Conservation (phyloP, 2,329 filamentous ascomycete genomes). For the Diaporthe longicolla region DNA sequence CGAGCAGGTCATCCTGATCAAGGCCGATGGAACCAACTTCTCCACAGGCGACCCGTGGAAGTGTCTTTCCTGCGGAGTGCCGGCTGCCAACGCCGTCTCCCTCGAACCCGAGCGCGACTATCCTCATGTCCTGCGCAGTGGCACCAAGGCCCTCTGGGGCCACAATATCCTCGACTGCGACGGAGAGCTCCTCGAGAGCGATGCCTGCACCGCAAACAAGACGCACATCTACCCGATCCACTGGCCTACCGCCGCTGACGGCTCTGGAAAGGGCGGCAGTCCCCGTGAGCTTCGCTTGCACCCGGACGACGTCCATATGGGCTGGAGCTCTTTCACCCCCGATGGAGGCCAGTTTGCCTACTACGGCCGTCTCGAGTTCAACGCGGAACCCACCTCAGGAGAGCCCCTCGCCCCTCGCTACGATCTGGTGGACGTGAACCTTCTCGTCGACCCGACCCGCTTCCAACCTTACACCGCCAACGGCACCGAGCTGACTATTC, state of each 20-base stretch:
- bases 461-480: constrained; percentile 42
- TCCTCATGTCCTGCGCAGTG: constrained; percentile 58
- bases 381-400: constrained; percentile 45
- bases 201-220: constrained; percentile 54
- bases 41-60: constrained; percentile 62
- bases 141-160: constrained; percentile 53
- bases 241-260: constrained; percentile 50
- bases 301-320: constrained; percentile 59
- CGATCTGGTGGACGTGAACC: constrained; percentile 56
- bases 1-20: constrained; percentile 59
- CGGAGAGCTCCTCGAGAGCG: constrained; percentile 50
- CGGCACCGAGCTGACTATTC: constrained; percentile 50
- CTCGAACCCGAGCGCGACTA: constrained; percentile 48
- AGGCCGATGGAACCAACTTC: constrained; percentile 57
- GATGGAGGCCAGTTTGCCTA: constrained; percentile 12
- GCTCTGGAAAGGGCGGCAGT: constrained; percentile 44
- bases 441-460: constrained; percentile 50
- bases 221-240: constrained; percentile 58
- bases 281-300: constrained; percentile 61
- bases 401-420: constrained; percentile 50
- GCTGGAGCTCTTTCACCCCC: constrained; percentile 56
- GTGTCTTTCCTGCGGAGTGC: constrained; percentile 61
- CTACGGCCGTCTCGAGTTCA: constrained; percentile 55
- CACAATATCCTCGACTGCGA: constrained; percentile 57
- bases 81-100: constrained; percentile 47